Conservation (phyloP, 2,329 filamentous ascomycete species). For the Pestalotiopsis sp. region DNA sequence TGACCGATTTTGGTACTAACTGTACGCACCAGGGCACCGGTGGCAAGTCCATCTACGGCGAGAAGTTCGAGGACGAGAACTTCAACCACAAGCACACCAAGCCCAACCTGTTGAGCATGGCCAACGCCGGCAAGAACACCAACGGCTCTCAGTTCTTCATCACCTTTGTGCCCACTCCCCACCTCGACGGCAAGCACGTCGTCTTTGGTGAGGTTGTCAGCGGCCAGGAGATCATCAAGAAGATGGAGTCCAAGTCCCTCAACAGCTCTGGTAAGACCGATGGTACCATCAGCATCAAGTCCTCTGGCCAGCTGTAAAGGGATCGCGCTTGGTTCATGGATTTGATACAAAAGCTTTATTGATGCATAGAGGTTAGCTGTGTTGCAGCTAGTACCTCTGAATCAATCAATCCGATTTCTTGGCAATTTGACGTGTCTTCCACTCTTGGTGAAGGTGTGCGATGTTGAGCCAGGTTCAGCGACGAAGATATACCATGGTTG, state of each 20-base stretch:
- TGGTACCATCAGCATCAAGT: conserved; percentile 52
- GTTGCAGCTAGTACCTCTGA: neutral
- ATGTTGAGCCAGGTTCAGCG: neutral
- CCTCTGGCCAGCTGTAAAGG: neutral
- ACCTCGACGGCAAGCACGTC: conserved; percentile 83
- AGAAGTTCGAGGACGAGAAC: conserved; percentile 95
- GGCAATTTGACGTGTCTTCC: neutral
- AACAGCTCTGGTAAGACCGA: conserved; percentile 62
- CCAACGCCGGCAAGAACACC: conserved; percentile 94
- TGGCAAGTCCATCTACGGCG: conserved; percentile 92
- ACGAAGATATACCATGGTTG: neutral
- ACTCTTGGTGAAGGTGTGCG: neutral
- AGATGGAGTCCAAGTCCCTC: conserved; percentile 42
- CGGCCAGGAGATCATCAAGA: neutral
- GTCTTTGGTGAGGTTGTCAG: conserved; percentile 76
- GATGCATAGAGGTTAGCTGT: neutral
- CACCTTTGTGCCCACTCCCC: conserved; percentile 87
- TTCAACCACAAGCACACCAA: conserved; percentile 74
- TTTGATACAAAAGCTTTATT: neutral
- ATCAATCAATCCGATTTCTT: neutral
- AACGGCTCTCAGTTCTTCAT: conserved; percentile 99
- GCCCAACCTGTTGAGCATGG: conserved; percentile 88
- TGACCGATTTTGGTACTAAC: neutral
- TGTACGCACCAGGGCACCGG: conserved; percentile 71
- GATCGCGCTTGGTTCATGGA: neutral